Conservation (phyloP, 257 asterid species). For the Leptodermis oblonga region DNA sequence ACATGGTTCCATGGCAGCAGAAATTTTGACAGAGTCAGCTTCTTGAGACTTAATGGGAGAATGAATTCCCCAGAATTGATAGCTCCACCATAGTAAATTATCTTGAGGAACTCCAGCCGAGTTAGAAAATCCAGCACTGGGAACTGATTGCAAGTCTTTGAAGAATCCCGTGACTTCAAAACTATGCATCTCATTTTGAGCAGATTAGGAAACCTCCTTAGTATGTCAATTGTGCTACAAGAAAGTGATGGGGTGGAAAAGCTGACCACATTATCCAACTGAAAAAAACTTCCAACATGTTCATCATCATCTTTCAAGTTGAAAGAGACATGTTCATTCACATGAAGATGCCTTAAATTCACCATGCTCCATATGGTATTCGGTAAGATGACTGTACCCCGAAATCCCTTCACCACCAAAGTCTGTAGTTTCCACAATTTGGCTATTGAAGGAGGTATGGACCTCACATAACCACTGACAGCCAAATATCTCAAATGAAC, state of each 20-base stretch:
- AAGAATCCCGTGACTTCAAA: background rate
- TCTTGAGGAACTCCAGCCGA: constrained; percentile 8
- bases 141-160: background rate
- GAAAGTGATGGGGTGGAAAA: constrained; percentile 10
- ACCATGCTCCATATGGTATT: constrained; percentile 6
- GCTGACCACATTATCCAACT: constrained; percentile 4
- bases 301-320: background rate
- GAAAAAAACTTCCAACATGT: background rate
- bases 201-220: constrained; percentile 10
- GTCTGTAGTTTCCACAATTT: constrained; percentile 10
- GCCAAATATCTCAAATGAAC: constrained; percentile 19
- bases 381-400: background rate
- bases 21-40: constrained; percentile 4
- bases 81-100: background rate
- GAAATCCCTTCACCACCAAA: background rate
- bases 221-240: background rate
- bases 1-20: background rate
- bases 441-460: background rate
- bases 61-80: background rate
- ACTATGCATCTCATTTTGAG: constrained; percentile 12
- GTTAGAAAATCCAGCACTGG: background rate
- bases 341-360: constrained; percentile 14
- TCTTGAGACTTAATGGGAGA: background rate
- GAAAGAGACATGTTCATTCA: background rate
- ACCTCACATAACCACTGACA: background rate